These are phyloP conservation scores for Lyophyllum decastes DNA, from an alignment of 768 basidiomycete species.

Conservation along the genomic window DNA sequence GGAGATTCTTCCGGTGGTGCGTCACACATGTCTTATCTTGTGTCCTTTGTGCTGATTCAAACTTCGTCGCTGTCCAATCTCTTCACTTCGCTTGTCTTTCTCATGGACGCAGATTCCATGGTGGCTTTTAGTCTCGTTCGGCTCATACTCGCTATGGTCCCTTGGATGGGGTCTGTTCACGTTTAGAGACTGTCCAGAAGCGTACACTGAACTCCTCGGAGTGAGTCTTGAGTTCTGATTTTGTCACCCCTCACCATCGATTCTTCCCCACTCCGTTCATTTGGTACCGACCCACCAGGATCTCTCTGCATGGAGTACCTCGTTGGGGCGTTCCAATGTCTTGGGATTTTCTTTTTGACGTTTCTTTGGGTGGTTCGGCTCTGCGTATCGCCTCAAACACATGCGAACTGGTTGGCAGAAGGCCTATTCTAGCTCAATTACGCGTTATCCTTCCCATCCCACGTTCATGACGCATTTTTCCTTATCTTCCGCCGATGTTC, in stretches of 20 bases:
- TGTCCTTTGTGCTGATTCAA: neutral
- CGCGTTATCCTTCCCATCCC: neutral
- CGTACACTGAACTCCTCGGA: conserved; percentile 66
- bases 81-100: neutral
- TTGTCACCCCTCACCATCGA: neutral
- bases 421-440: conserved; percentile 4
- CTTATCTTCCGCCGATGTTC: conserved; percentile 10
- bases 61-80: neutral
- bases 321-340: neutral
- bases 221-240: conserved; percentile 38
- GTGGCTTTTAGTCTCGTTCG: conserved; percentile 81
- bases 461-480: neutral
- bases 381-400: neutral
- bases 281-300: neutral
- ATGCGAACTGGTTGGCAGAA: neutral
- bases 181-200: conserved; percentile 79
- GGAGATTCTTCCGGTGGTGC: conserved; percentile 61
- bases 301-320: neutral
- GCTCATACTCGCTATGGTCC: conserved; percentile 76
- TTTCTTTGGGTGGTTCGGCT: neutral
- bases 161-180: conserved; percentile 76
- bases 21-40: conserved; percentile 23
- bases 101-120: conserved; percentile 62
- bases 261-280: neutral
- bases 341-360: neutral